Conservation (phyloP, 2,329 filamentous ascomycete genomes). For the Apiospora pterosperma region DNA sequence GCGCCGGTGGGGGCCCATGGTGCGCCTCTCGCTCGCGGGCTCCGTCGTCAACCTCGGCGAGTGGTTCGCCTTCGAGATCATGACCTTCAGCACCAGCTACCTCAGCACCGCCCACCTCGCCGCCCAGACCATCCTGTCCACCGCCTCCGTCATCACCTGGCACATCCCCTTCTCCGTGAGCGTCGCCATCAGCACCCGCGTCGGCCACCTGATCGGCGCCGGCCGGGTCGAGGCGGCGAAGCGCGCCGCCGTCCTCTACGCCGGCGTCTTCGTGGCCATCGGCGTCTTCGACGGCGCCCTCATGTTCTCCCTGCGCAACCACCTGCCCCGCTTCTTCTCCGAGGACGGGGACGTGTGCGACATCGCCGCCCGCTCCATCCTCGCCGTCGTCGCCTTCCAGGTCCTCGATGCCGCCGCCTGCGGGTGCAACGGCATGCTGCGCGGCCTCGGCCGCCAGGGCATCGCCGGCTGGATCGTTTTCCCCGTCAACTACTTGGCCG, state of each 20-base stretch:
- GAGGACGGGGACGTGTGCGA: conserved; percentile 25
- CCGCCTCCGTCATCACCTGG: conserved; percentile 37
- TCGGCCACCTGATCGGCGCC: conserved; percentile 39
- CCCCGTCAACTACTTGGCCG: conserved; percentile 32
- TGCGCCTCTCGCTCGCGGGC: conserved; percentile 35
- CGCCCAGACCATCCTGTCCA: conserved; percentile 38
- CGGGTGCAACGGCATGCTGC: conserved; percentile 35
- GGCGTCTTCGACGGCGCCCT: conserved; percentile 6
- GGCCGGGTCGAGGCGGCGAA: conserved; percentile 28
- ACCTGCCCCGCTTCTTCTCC: conserved; percentile 28
- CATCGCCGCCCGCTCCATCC: conserved; percentile 27
- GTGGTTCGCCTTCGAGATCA: conserved; percentile 40
- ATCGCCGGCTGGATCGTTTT: conserved; percentile 34
- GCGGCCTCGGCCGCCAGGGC: conserved; percentile 35
- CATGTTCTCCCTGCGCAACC: conserved; percentile 27
- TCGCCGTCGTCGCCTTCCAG: conserved; percentile 30
- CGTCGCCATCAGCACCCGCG: conserved; percentile 38
- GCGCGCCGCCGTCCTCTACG: not conserved
- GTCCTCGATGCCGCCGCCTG: conserved; percentile 31
- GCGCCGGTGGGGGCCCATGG: conserved; percentile 36
- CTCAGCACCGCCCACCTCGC: conserved; percentile 39
- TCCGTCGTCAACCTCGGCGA: conserved; percentile 37
- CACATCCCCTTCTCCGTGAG: conserved; percentile 40
- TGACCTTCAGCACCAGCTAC: conserved; percentile 42
- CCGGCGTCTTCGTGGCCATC: not conserved